Evolutionary conservation across 2,329 filamentous ascomycete species (phyloP), one percentile per base, ranked within the genome.

Genomic region (Emergomyces pasteurianus): DNA sequence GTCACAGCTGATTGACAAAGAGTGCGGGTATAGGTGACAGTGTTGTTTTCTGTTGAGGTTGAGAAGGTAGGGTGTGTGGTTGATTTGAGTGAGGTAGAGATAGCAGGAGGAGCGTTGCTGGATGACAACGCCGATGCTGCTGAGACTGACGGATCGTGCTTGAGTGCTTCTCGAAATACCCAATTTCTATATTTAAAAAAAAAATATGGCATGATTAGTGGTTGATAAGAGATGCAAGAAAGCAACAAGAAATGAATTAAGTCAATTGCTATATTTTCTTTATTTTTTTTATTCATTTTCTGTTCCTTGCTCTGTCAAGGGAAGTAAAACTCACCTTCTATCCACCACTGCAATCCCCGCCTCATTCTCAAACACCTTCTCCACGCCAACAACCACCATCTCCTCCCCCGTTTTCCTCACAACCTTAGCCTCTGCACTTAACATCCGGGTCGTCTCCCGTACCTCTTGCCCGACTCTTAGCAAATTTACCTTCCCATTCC

Each of bases 311-410:
- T 31, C 3, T 3, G 2, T n/a, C 9, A n/a, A 46, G 5, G 21
- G 9, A 46, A 9, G 21, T 43, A 43, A 46, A 46, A 52, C 68
- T 55, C 64, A 81, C 74, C 85, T 76, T 65, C 75, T 74, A 69
- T 87, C 85, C 40, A 80, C 69, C 34, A 87, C 65, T 0, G 78
- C 78, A 52, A 82, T 65, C 0, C 82, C 84, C 23, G 75, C 65
- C 6, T 77, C 75, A 43, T 80, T 80, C 67, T 77, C 75, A 60
- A 84, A 81, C 62, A 79, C 77, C 72, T 87, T 87, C 70, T 84
- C 80, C 0, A 88, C 81, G 1, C 83, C 78, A 0, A 87, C 85
- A 1, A 87, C 77, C 0, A 87, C 77, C 84, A 87, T 87, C 63
- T 83, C 81, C 38, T 81, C 78, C 0, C 79, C 83, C 0, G 77